A percentile compares a stretch with the other conserved stretches of the same genome.
phyloP scores from a whole-genome alignment of 768 basidiomycete species.

The Gloeostereum incarnatum region DNA sequence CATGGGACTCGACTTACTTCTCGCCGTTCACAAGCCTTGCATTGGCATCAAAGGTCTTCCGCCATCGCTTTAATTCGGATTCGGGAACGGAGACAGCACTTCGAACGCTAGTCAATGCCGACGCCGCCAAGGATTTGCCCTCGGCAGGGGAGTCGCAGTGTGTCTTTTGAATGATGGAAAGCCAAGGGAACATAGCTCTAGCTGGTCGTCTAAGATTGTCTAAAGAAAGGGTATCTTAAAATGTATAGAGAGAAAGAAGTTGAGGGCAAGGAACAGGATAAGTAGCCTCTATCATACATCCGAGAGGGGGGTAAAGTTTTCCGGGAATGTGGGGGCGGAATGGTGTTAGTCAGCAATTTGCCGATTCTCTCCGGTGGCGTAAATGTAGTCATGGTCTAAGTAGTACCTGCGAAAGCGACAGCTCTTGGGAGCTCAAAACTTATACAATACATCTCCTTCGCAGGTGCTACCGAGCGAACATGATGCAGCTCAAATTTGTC shows the following conservation, averaged over 20 bases:
- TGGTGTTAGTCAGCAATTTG: not conserved
- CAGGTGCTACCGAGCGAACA: slow-evolving; percentile 90
- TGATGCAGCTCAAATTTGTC: slow-evolving; percentile 50
- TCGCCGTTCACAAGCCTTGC: slow-evolving; percentile 72
- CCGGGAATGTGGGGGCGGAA: slow-evolving; percentile 22
- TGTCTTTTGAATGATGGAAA: slow-evolving; percentile 36
- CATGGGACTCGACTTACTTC: too few relatives aligned
- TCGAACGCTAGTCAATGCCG: slow-evolving; percentile 58
- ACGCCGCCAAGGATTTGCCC: slow-evolving; percentile 33
- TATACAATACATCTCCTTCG: slow-evolving; percentile 97
- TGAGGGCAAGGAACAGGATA: not conserved
- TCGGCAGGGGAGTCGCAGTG: slow-evolving; percentile 43
- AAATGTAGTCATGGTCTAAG: slow-evolving; percentile 1
- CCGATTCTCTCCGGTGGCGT: not conserved
- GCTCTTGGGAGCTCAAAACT: slow-evolving; percentile 65
- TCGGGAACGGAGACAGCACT: slow-evolving; percentile 66
- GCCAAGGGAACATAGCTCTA: slow-evolving; percentile 25
- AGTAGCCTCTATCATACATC: not conserved
- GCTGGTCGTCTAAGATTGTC: slow-evolving; percentile 17
- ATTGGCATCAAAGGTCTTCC: slow-evolving; percentile 76
- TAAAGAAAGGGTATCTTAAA: slow-evolving; percentile 25
- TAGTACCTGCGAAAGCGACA: slow-evolving; percentile 21
- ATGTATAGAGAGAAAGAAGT: slow-evolving; percentile 10
- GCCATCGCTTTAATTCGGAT: slow-evolving; percentile 83
- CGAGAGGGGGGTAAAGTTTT: not conserved